Base-by-base conservation (phyloP, 2,329 filamentous ascomycete species). In the Beauveria asiatica region DNA sequence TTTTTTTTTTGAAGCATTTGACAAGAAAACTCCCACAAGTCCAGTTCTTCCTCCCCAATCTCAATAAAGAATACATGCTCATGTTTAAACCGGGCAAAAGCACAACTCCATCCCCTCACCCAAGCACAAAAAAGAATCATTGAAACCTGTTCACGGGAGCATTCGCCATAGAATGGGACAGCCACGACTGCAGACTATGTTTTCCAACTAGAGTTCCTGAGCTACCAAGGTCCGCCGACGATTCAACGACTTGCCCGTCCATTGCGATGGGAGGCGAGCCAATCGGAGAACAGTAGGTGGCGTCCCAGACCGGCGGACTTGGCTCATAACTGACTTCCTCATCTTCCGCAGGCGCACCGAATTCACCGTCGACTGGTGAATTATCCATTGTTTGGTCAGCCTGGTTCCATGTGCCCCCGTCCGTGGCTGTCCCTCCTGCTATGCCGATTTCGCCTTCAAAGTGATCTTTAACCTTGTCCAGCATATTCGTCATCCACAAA, bases 121-220 rank as follows among this genome's bases (percentile, higher is more conserved):
- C 55, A 42, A 42, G 33, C 55, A 58, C 55, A 37, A 27, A 46
- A 49, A 48, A 42, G 37, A 37, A 37, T 58, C 25, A 58, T 44
- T 44, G n/a, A 51, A 51, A 58, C 25, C 46, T 17, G 25, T 51
- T 58, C 56, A 58, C 48, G 44, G 21, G 19, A 51, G 33, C 46
- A 51, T 51, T 50, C 37, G 46, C 23, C 56, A 44, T 27, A 16
- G 48, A 1, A 16, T 16, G 23, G 30, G 25, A 10, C 23, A 39
- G 16, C 56, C 56, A 58, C 11, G 23, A 23, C 41, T 45, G 57
- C 57, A 48, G 41, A 19, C 11, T 52, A 21, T 21, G 49, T 37
- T 51, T 30, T 52, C 50, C 46, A 51, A 51, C 56, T 58, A 51
- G 37, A 39, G 25, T 50, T 58, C 46, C 56, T 58, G 56, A 51